Percentiles rank a stretch among this genome's conserved stretches.
Evolutionary conservation across 2,329 filamentous ascomycete species (phyloP).

Genomic region (Arthroderma sp.): DNA sequence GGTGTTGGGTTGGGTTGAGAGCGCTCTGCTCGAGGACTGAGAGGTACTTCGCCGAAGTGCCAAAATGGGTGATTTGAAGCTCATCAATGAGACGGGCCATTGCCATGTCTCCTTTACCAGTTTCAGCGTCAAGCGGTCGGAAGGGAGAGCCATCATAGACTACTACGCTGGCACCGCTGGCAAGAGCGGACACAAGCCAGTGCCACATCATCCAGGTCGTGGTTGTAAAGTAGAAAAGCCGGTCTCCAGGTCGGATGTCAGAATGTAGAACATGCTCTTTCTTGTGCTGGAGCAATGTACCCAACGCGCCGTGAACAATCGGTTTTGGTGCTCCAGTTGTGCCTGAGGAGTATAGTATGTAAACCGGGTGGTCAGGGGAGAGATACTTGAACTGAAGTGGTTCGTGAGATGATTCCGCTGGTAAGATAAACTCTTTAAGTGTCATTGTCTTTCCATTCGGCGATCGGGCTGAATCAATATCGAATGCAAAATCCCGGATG

Average conservation of each 20-base stretch:
- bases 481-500: constrained; percentile 31
- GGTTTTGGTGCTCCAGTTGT: constrained; percentile 83
- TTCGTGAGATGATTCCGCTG: constrained; percentile 21
- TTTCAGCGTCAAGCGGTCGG: constrained; percentile 45
- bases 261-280: constrained; percentile 88
- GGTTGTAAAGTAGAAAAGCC: constrained; percentile 87
- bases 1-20: constrained; percentile 45
- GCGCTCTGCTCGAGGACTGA: constrained; percentile 73
- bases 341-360: constrained; percentile 85
- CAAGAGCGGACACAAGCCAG: constrained; percentile 79
- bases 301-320: constrained; percentile 82
- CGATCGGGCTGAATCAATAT: constrained; percentile 22
- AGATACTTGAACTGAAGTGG: constrained; percentile 60
- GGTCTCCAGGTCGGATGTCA: constrained; percentile 58
- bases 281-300: constrained; percentile 89
- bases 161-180: constrained; percentile 68
- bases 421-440: constrained; percentile 36
- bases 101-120: constrained; percentile 57
- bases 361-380: constrained; percentile 73
- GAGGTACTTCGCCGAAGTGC: constrained; percentile 87
- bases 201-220: constrained; percentile 99
- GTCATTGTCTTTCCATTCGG: constrained; percentile 25
- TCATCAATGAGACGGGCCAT: constrained; percentile 72
- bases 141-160: constrained; percentile 93
- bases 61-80: constrained; percentile 78